These are phyloP conservation scores for Quillaja saponaria DNA, from an alignment of 306 rosid genomes.

Conservation along the genomic window DNA sequence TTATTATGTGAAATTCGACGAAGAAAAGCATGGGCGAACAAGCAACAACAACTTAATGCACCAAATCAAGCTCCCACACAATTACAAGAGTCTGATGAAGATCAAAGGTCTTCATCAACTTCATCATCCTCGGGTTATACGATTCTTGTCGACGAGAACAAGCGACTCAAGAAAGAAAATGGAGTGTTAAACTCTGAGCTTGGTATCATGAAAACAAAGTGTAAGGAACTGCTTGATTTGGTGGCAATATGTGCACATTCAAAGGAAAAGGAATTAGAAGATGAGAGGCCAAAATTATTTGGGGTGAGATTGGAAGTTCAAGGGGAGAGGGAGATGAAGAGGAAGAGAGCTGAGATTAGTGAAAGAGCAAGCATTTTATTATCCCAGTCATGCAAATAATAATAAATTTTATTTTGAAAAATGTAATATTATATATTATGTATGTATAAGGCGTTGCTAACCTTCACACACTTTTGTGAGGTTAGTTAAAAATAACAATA, in stretches of 20 bases:
- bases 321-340: slow-evolving; percentile 64
- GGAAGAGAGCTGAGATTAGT: slow-evolving; percentile 55
- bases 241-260: slow-evolving; percentile 42
- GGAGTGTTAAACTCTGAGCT: slow-evolving; percentile 65
- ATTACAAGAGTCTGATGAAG: slow-evolving; percentile 59
- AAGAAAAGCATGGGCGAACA: slow-evolving; percentile 75
- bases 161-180: slow-evolving; percentile 73
- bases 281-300: slow-evolving; percentile 72
- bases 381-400: slow-evolving; percentile 74
- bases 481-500: too few species aligned
- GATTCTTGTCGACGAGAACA: slow-evolving; percentile 70
- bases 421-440: too few species aligned
- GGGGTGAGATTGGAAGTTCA: slow-evolving; percentile 82
- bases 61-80: slow-evolving; percentile 11
- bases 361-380: slow-evolving; percentile 58
- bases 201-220: slow-evolving; percentile 58
- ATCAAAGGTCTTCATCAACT: slow-evolving; percentile 73
- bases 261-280: slow-evolving; percentile 26
- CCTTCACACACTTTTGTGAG: too few species aligned
- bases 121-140: slow-evolving; percentile 62
- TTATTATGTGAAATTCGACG: slow-evolving; percentile 57
- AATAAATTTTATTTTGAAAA: neutral
- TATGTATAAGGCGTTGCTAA: too few species aligned
- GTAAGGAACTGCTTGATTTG: slow-evolving; percentile 68
- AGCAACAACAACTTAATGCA: slow-evolving; percentile 34